These are phyloP conservation scores for Fomitopsis serialis DNA, from an alignment of 768 basidiomycete genomes.

Conservation along the genomic window DNA sequence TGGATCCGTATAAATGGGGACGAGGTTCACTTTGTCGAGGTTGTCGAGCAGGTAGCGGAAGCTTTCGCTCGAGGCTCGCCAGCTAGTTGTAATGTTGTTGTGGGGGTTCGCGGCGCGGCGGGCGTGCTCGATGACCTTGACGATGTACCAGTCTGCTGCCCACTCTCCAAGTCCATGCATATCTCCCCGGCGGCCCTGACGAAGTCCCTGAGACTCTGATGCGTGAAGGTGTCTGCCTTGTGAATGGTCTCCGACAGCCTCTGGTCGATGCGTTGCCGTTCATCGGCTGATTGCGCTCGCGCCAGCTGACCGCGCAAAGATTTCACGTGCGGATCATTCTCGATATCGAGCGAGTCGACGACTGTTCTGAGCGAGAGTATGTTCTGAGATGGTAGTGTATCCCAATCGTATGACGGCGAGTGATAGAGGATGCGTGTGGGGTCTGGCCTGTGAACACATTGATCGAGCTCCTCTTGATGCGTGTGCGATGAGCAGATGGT, in stretches of 20 bases:
- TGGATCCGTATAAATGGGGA: conserved; percentile 42
- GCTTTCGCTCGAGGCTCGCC: conserved; percentile 60
- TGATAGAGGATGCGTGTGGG: conserved; percentile 56
- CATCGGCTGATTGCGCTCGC: conserved; percentile 30
- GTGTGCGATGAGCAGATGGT: conserved; percentile 57
- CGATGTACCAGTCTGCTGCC: conserved; percentile 78
- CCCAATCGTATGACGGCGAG: conserved; percentile 23
- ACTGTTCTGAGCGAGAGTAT: conserved; percentile 41
- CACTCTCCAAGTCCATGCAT: conserved; percentile 61
- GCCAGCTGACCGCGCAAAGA: conserved; percentile 42
- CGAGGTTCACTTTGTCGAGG: conserved; percentile 38
- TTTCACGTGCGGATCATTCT: conserved; percentile 61
- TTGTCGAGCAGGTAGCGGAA: conserved; percentile 48
- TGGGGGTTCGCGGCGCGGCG: conserved; percentile 38
- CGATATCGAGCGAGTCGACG: conserved; percentile 46
- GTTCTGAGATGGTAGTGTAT: conserved; percentile 43
- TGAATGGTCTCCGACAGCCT: conserved; percentile 56
- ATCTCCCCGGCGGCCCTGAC: conserved; percentile 50
- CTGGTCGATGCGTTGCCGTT: conserved; percentile 54
- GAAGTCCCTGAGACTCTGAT: conserved; percentile 62
- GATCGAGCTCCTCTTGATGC: conserved; percentile 49
- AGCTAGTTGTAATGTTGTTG: conserved; percentile 43
- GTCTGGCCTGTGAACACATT: conserved; percentile 57
- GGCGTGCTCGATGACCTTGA: conserved; percentile 49
- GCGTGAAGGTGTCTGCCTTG: conserved; percentile 56